Percentiles rank a stretch among this genome's conserved stretches.
Conservation (phyloP, 108 stramenopile genomes). For the Discostella pseudostelligera region DNA sequence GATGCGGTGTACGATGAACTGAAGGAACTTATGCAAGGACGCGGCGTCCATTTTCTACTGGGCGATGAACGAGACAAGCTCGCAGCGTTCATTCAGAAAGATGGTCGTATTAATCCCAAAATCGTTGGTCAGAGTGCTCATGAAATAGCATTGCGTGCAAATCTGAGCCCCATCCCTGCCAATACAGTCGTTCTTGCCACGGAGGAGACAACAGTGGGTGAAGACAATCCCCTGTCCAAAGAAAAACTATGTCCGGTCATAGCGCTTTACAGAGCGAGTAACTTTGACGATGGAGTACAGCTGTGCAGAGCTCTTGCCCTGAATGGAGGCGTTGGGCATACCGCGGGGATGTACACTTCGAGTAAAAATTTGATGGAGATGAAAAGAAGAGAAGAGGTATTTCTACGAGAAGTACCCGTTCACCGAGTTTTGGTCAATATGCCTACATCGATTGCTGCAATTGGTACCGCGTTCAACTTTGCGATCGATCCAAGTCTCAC, state of each 20-base stretch:
- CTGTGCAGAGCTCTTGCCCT: constrained; percentile 3
- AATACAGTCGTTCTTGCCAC: constrained; percentile 24
- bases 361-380: neutral
- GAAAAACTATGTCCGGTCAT: constrained; percentile 43
- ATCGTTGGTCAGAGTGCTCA: constrained; percentile 44
- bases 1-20: constrained; percentile 41
- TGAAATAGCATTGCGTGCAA: constrained; percentile 27
- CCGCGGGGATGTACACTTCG: constrained; percentile 29
- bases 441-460: constrained; percentile 34
- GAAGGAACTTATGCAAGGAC: constrained; percentile 20
- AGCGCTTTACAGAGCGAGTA: constrained; percentile 20
- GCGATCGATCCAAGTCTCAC: constrained; percentile 36
- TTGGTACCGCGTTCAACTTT: constrained; percentile 38
- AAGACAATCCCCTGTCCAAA: constrained; percentile 18
- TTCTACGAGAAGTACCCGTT: constrained; percentile 24
- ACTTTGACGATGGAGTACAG: constrained; percentile 36
- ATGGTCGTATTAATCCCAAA: constrained; percentile 37
- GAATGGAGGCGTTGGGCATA: constrained; percentile 41
- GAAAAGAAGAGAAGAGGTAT: constrained; percentile 11
- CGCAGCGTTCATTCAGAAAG: constrained; percentile 13
- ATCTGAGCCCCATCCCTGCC: constrained; percentile 19
- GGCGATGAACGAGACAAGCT: constrained; percentile 38
- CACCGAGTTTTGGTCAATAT: constrained; percentile 30
- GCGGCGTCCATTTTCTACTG: constrained; percentile 34
- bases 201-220: constrained; percentile 2